Conservation (phyloP, 306 rosid species). For the Ochetophila trinervis region DNA sequence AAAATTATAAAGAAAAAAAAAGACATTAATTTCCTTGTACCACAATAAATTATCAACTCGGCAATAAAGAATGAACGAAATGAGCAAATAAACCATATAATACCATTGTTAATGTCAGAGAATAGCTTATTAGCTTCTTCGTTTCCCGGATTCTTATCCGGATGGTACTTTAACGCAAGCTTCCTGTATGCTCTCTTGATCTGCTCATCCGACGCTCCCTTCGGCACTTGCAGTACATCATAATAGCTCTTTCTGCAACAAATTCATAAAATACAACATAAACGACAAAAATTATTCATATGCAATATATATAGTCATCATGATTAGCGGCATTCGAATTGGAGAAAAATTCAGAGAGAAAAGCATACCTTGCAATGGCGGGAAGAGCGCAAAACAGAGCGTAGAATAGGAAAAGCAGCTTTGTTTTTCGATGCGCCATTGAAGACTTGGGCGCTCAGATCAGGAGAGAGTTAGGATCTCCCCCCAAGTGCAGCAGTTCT, state of each 20-base stretch:
- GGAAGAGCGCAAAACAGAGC: conserved; percentile 57
- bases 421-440: conserved; percentile 70
- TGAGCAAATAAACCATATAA: not conserved
- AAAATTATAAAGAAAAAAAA: not conserved
- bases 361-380: conserved; percentile 66
- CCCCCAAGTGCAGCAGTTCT: not conserved
- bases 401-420: conserved; percentile 47
- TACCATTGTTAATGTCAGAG: conserved; percentile 90
- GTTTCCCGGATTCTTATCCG: conserved; percentile 93
- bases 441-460: conserved; percentile 15
- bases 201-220: conserved; percentile 89
- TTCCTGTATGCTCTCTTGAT: conserved; percentile 94
- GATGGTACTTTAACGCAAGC: conserved; percentile 94
- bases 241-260: conserved; percentile 71
- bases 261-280: not conserved
- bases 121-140: conserved; percentile 85
- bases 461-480: conserved; percentile 34
- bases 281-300: not conserved
- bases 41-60: not conserved
- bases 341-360: not conserved
- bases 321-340: not conserved
- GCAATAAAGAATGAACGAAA: not conserved
- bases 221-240: conserved; percentile 76
- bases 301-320: not conserved
- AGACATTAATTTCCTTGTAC: not conserved